Evolutionary conservation across 2,329 filamentous ascomycete genomes (phyloP).

Genomic region (Penicillium sp.): DNA sequence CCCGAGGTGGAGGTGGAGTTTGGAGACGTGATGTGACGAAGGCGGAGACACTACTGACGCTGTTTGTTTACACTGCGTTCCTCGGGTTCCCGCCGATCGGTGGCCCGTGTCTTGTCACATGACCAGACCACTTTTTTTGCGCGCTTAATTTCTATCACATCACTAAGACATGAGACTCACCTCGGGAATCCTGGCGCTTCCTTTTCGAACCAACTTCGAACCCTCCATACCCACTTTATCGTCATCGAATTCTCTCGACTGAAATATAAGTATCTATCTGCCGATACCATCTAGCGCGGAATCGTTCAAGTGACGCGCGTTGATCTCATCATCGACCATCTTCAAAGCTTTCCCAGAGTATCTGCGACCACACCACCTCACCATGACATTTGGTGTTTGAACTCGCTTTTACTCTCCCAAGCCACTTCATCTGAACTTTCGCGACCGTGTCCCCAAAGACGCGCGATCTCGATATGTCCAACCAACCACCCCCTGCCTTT

Average conservation of each 20-base stretch:
- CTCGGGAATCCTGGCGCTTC: not conserved
- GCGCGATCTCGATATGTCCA: constrained; percentile 11
- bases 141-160: constrained; percentile 14
- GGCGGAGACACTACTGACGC: constrained; percentile 14
- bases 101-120: constrained; percentile 29
- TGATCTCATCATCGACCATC: constrained; percentile 5
- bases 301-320: not conserved
- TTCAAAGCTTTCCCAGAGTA: not conserved
- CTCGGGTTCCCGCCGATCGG: constrained; percentile 34
- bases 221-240: not conserved
- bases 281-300: not conserved
- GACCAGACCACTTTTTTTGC: constrained; percentile 21
- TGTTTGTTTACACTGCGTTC: constrained; percentile 44
- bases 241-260: not conserved
- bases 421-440: not conserved
- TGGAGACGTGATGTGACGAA: constrained; percentile 16
- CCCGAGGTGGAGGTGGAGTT: constrained; percentile 7
- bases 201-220: not conserved
- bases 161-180: not conserved
- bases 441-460: not conserved
- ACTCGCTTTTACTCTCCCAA: not conserved
- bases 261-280: too few relatives aligned
- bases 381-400: constrained; percentile 23
- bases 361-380: not conserved
- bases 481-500: constrained; percentile 49